Percentiles rank a stretch among this genome's conserved stretches.
These are phyloP conservation scores for Fraxinus greggii DNA, from an alignment of 305 asterid genomes.

Conservation along the genomic window DNA sequence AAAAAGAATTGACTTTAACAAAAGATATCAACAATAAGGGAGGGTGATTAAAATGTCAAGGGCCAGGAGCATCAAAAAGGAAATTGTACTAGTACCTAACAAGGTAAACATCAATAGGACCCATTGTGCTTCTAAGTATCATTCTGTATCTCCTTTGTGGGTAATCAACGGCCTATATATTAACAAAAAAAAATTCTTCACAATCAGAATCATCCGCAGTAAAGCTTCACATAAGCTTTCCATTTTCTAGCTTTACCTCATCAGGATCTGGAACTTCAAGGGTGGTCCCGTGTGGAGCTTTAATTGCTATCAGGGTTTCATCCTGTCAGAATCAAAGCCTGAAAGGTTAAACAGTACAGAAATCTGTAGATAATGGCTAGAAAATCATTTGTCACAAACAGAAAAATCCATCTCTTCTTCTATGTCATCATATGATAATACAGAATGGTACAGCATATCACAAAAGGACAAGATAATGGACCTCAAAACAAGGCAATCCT, in stretches of 20 bases:
- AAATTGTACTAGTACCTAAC: slow-evolving; percentile 60
- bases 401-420: neutral
- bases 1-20: slow-evolving; percentile 20
- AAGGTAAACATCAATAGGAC: slow-evolving; percentile 92
- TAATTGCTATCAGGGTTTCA: slow-evolving; percentile 89
- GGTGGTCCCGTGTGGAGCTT: slow-evolving; percentile 97
- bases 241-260: slow-evolving; percentile 51
- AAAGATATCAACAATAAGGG: neutral
- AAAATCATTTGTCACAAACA: neutral
- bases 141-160: slow-evolving; percentile 90
- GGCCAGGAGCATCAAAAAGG: neutral
- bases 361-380: neutral
- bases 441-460: slow-evolving; percentile 3
- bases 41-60: slow-evolving; percentile 14
- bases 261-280: slow-evolving; percentile 98
- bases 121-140: slow-evolving; percentile 95
- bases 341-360: slow-evolving; percentile 9
- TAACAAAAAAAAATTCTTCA: slow-evolving; percentile 18
- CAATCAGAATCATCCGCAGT: slow-evolving; percentile 22
- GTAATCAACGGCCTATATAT: slow-evolving; percentile 72
- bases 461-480: slow-evolving; percentile 28
- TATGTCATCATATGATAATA: neutral
- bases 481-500: slow-evolving; percentile 80
- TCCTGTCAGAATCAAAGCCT: slow-evolving; percentile 47
- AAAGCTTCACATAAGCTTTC: slow-evolving; percentile 20